These are phyloP conservation scores for Chlorella ohadii DNA, from an alignment of 139 green algal genomes.

Conservation along the genomic window DNA sequence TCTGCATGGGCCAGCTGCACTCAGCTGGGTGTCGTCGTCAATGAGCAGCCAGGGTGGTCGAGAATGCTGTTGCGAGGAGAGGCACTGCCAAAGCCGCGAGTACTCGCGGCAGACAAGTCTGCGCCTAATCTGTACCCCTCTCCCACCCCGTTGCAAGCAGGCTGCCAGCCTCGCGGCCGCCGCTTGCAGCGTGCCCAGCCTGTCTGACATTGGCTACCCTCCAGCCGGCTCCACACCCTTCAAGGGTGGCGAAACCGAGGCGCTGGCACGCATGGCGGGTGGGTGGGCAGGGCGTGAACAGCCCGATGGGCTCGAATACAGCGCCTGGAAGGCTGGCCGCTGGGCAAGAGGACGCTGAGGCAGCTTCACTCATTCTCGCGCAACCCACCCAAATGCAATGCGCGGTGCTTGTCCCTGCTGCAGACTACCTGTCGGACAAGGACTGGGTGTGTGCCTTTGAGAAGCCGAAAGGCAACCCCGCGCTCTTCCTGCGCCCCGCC, in stretches of 20 bases:
- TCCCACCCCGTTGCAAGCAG: neutral
- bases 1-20: too few species aligned
- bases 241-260: conserved; percentile 83
- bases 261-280: conserved; percentile 59
- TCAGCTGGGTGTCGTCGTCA: neutral
- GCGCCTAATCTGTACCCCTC: too few species aligned
- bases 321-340: too few species aligned
- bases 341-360: too few species aligned
- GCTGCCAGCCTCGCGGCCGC: conserved; percentile 3
- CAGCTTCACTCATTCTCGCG: too few species aligned
- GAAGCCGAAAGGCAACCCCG: conserved; percentile 89
- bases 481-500: conserved; percentile 75
- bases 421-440: conserved; percentile 63
- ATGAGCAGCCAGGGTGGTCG: too few species aligned
- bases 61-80: too few species aligned
- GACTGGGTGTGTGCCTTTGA: conserved; percentile 85
- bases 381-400: too few species aligned
- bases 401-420: too few species aligned
- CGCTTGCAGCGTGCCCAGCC: conserved; percentile 59
- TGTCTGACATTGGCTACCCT: conserved; percentile 71
- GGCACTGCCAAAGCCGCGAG: too few species aligned
- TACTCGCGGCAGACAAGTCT: too few species aligned
- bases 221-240: conserved; percentile 59
- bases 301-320: too few species aligned
- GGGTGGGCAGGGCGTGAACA: neutral